These are phyloP conservation scores for Auriscalpium microsporum DNA, from an alignment of 768 basidiomycete genomes.

Conservation along the genomic window DNA sequence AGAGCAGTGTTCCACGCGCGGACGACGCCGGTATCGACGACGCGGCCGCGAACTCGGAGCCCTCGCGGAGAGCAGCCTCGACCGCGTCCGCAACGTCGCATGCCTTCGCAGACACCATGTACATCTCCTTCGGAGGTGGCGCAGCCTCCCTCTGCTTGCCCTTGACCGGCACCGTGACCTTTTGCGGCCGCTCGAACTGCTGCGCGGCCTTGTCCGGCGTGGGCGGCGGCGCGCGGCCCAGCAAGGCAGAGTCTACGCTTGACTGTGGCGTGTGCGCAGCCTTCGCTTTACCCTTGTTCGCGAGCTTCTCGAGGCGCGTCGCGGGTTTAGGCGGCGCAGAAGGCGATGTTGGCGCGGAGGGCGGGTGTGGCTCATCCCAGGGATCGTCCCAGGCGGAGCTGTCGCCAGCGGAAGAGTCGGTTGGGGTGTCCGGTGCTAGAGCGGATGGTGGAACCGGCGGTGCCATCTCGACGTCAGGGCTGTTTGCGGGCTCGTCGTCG, in stretches of 20 bases:
- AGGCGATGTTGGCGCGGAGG: constrained; percentile 20
- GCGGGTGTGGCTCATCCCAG: constrained; percentile 44
- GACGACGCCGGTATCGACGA: constrained; percentile 33
- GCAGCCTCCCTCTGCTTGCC: neutral
- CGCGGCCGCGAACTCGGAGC: constrained; percentile 47
- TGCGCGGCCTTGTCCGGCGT: constrained; percentile 16
- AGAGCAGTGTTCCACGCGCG: constrained; percentile 42
- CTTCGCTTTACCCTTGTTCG: constrained; percentile 43
- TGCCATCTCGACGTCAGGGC: constrained; percentile 22
- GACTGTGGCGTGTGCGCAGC: constrained; percentile 22
- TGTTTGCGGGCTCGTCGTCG: constrained; percentile 35
- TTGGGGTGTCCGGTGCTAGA: neutral
- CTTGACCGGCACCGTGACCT: neutral
- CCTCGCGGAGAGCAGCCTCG: constrained; percentile 11
- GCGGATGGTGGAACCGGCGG: constrained; percentile 7
- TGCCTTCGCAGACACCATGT: constrained; percentile 5
- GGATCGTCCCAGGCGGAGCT: constrained; percentile 58
- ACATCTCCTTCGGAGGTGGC: constrained; percentile 3
- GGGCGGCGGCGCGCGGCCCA: constrained; percentile 15
- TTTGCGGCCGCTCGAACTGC: neutral
- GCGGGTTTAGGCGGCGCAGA: constrained; percentile 41
- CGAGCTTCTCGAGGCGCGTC: constrained; percentile 48
- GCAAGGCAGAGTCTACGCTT: constrained; percentile 15
- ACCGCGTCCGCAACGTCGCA: constrained; percentile 9
- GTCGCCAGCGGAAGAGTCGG: constrained; percentile 19